Percentiles rank a stretch among this genome's conserved stretches.
These are phyloP conservation scores for Isatis tinctoria DNA, from an alignment of 345 rosid genomes.

Conservation along the genomic window DNA sequence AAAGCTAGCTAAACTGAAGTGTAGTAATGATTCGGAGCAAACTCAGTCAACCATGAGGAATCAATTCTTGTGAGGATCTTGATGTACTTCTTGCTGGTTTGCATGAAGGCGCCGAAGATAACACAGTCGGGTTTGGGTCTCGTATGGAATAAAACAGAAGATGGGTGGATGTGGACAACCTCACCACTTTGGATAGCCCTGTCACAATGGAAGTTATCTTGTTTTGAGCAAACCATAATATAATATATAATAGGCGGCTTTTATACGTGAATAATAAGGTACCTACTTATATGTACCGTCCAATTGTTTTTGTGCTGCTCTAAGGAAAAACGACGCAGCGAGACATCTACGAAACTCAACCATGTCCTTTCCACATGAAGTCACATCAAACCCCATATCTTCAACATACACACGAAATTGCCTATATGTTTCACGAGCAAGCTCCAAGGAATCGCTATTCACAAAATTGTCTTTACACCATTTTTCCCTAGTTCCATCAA, in stretches of 20 bases:
- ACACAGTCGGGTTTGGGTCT: slow-evolving; percentile 78
- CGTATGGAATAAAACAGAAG: slow-evolving; percentile 66
- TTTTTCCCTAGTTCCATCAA: slow-evolving; percentile 58
- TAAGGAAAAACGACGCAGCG: slow-evolving; percentile 85
- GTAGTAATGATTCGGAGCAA: slow-evolving; percentile 86
- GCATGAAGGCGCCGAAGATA: slow-evolving; percentile 73
- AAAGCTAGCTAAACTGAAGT: too few species aligned
- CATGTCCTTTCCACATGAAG: slow-evolving; percentile 76
- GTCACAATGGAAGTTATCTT: slow-evolving; percentile 6
- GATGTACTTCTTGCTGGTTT: slow-evolving; percentile 75
- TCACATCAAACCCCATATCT: slow-evolving; percentile 69
- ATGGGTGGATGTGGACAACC: slow-evolving; percentile 83
- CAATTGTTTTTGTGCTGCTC: slow-evolving; percentile 88
- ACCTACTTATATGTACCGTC: slow-evolving; percentile 78
- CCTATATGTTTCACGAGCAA: slow-evolving; percentile 87
- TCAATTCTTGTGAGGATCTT: slow-evolving; percentile 71
- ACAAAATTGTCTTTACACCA: slow-evolving; percentile 91
- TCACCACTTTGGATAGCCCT: slow-evolving; percentile 92
- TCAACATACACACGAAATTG: slow-evolving; percentile 69
- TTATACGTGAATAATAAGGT: background rate
- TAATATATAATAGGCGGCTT: too few species aligned
- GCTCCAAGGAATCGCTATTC: slow-evolving; percentile 67
- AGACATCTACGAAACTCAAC: slow-evolving; percentile 87
- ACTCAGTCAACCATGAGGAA: slow-evolving; percentile 75
- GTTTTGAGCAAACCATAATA: too few species aligned